Evolutionary conservation across 2,329 filamentous ascomycete genomes (phyloP).

Genomic region (Fusarium dlaminii): DNA sequence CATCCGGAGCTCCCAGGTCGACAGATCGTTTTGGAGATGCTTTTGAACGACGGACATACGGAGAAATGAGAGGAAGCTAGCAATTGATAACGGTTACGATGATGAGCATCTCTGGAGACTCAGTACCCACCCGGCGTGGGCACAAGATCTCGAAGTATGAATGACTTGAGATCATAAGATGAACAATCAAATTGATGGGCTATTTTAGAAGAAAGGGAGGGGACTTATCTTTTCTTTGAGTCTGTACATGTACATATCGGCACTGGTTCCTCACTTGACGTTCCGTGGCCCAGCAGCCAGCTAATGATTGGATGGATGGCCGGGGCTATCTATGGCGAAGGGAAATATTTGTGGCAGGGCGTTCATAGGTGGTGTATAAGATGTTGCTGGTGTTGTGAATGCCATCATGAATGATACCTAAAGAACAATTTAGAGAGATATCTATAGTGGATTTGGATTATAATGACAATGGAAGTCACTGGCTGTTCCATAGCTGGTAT

Average conservation of each 20-base stretch:
- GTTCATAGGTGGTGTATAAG: constrained; percentile 30
- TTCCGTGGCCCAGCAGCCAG: background rate
- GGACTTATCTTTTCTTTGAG: constrained; percentile 21
- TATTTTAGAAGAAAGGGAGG: background rate
- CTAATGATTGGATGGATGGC: constrained; percentile 31
- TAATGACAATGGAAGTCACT: background rate
- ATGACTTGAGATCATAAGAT: background rate
- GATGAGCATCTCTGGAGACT: constrained; percentile 6
- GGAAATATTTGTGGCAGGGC: constrained; percentile 27
- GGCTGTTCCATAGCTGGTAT: background rate
- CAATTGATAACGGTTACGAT: constrained; percentile 10
- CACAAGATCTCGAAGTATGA: background rate
- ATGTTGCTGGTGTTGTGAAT: constrained; percentile 20
- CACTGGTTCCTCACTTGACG: background rate
- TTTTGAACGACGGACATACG: constrained; percentile 86
- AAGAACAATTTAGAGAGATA: constrained; percentile 24
- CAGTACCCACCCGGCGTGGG: constrained; percentile 1
- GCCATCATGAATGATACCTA: constrained; percentile 33
- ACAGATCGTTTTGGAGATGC: constrained; percentile 90
- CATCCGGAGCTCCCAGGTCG: constrained; percentile 86
- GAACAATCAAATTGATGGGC: background rate
- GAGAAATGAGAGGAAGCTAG: constrained; percentile 49
- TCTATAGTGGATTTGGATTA: constrained; percentile 8
- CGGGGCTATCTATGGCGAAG: background rate
- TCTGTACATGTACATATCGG: constrained; percentile 35